Evolutionary conservation across 1,284 basidiomycete genomes (phyloP).

Genomic region (Trametes sp.): DNA sequence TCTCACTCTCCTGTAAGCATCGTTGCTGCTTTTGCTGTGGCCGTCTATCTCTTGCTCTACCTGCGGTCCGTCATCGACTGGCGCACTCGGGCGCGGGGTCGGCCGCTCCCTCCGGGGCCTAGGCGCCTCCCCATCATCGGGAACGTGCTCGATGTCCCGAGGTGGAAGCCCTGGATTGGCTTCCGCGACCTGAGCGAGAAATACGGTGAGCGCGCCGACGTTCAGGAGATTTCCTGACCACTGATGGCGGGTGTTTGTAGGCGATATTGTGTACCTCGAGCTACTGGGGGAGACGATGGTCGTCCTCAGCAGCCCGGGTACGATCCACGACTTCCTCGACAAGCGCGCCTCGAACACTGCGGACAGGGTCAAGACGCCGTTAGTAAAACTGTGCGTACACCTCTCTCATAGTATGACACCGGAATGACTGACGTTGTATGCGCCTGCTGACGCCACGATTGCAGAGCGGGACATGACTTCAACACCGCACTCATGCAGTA

Average conservation of each 20-base stretch:
- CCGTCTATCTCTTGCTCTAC: neutral
- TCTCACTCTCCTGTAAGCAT: neutral
- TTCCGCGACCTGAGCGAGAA: slow-evolving; percentile 4
- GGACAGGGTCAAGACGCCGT: neutral
- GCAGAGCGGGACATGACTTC: neutral
- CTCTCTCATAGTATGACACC: neutral
- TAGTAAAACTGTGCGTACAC: slow-evolving; percentile 6
- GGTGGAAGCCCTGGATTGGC: slow-evolving; percentile 6
- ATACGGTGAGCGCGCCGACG: slow-evolving; percentile 1
- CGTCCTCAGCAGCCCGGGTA: slow-evolving; percentile 4
- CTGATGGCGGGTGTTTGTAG: neutral
- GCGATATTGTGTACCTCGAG: slow-evolving; percentile 2
- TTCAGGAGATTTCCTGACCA: no score
- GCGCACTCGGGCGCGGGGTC: neutral
- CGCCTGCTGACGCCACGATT: neutral
- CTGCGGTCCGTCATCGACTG: neutral
- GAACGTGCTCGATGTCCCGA: slow-evolving; percentile 3
- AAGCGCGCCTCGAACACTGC: slow-evolving; percentile 14
- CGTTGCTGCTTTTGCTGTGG: neutral
- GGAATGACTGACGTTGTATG: neutral
- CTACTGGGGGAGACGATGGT: slow-evolving; percentile 4
- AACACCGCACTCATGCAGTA: slow-evolving; percentile 16
- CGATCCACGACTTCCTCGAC: slow-evolving; percentile 11
- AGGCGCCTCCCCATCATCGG: slow-evolving; percentile 3
- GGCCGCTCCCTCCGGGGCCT: slow-evolving; percentile 5